Percentiles rank a stretch among this genome's conserved stretches.
These are phyloP conservation scores for Bacidia rubella DNA, from an alignment of 495 filamentous ascomycete species.

Conservation along the genomic window DNA sequence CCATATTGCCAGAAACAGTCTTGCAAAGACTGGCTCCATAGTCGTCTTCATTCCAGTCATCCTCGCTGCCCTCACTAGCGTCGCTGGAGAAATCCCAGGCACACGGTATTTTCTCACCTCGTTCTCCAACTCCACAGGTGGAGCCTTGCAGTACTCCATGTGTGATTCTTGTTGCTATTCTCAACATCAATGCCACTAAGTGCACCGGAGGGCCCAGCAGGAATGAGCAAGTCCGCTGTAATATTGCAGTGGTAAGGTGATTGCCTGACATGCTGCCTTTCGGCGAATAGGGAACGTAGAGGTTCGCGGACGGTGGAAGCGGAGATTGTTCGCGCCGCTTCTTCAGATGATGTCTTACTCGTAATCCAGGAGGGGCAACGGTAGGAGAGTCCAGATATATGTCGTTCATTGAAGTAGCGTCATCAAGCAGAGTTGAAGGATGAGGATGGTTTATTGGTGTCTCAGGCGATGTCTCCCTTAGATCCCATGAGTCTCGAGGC, in stretches of 20 bases:
- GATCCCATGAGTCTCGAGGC: constrained; percentile 22
- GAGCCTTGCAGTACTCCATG: constrained; percentile 30
- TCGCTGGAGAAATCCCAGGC: constrained; percentile 19
- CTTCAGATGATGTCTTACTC: constrained; percentile 38
- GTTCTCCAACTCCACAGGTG: constrained; percentile 11
- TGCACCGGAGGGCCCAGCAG: constrained; percentile 63
- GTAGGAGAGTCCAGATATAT: constrained; percentile 14
- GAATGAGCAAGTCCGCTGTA: constrained; percentile 62
- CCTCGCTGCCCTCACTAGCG: constrained; percentile 11
- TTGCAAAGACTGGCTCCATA: constrained; percentile 14
- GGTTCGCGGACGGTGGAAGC: constrained; percentile 50
- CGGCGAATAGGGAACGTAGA: constrained; percentile 40
- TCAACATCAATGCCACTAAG: constrained; percentile 62
- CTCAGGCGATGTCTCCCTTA: constrained; percentile 20
- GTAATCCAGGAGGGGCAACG: constrained; percentile 34
- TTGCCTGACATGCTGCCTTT: constrained; percentile 24
- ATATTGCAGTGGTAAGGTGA: constrained; percentile 49
- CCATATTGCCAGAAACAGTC: neutral
- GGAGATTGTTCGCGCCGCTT: constrained; percentile 54
- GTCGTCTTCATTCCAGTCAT: constrained; percentile 14
- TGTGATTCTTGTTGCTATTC: constrained; percentile 61
- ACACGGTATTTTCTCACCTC: constrained; percentile 14
- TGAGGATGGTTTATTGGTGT: neutral
- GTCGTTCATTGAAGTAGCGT: neutral
- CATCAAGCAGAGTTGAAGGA: neutral